Conservation (phyloP, 2,329 filamentous ascomycete genomes). For the Colletotrichum scovillei region DNA sequence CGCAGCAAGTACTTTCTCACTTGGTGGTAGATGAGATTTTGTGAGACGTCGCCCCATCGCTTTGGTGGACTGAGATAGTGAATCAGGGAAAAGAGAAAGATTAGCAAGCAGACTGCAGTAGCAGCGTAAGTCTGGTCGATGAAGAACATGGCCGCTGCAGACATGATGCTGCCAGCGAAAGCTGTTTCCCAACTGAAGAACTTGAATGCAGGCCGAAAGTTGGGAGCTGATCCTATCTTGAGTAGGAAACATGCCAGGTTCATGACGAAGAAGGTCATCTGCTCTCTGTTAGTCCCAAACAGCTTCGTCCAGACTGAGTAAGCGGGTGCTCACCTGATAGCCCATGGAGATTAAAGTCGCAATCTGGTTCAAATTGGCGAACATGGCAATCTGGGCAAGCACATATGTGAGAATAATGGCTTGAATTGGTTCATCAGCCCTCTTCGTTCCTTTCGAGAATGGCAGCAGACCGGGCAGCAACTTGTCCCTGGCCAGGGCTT, state of each 20-base stretch:
- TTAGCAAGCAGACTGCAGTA: constrained; percentile 77
- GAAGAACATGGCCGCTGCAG: constrained; percentile 88
- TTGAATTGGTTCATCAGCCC: constrained; percentile 78
- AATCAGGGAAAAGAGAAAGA: constrained; percentile 84
- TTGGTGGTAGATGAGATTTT: constrained; percentile 87
- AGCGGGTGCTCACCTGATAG: constrained; percentile 68
- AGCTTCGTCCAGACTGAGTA: not conserved
- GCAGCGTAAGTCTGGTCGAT: constrained; percentile 85
- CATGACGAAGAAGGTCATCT: constrained; percentile 91
- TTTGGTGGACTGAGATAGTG: constrained; percentile 89
- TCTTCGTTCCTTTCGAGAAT: constrained; percentile 79
- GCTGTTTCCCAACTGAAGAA: constrained; percentile 92
- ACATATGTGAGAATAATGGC: constrained; percentile 82
- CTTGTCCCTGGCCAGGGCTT: constrained; percentile 83
- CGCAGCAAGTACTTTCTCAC: constrained; percentile 88
- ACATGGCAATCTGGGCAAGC: constrained; percentile 82
- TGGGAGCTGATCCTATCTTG: constrained; percentile 88
- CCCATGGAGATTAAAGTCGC: constrained; percentile 92
- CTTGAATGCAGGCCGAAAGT: constrained; percentile 88
- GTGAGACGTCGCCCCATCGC: constrained; percentile 90
- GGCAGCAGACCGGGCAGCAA: constrained; percentile 80
- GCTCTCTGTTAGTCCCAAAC: not conserved
- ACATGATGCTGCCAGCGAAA: constrained; percentile 77
- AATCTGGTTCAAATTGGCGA: constrained; percentile 88
- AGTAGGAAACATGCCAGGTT: constrained; percentile 89